Percentiles rank a stretch among this genome's conserved stretches.
Evolutionary conservation across 2,329 filamentous ascomycete species (phyloP).

Genomic region (Exserohilum turcica): DNA sequence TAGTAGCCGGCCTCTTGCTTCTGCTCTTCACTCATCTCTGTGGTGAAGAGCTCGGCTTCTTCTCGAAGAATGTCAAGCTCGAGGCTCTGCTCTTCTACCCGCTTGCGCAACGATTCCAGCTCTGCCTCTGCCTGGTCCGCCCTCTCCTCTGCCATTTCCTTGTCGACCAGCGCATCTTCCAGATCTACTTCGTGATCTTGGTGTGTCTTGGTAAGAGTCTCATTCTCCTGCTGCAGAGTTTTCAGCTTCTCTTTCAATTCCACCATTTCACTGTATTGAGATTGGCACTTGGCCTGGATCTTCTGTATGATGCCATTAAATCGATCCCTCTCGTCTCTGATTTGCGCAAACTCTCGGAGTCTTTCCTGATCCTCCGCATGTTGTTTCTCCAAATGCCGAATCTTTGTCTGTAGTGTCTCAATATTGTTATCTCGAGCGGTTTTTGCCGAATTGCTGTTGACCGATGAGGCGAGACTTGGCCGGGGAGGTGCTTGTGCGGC

Average conservation of each 20-base stretch:
- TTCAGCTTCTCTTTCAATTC: constrained; percentile 79
- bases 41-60: constrained; percentile 82
- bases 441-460: constrained; percentile 18
- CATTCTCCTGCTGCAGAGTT: constrained; percentile 72
- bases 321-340: constrained; percentile 76
- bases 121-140: constrained; percentile 82
- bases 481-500: constrained; percentile 14
- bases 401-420: constrained; percentile 86
- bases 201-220: constrained; percentile 72
- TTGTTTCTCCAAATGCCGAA: constrained; percentile 87
- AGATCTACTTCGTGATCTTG: constrained; percentile 83
- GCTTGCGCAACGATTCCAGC: constrained; percentile 74
- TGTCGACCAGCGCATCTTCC: constrained; percentile 86
- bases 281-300: constrained; percentile 84
- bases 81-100: constrained; percentile 81
- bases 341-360: constrained; percentile 75
- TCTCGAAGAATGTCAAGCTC: constrained; percentile 86
- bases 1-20: constrained; percentile 85
- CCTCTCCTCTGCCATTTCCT: constrained; percentile 95
- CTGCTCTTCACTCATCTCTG: constrained; percentile 88
- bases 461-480: constrained; percentile 24
- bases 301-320: constrained; percentile 88
- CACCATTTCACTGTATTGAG: constrained; percentile 77
- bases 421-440: constrained; percentile 51
- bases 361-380: constrained; percentile 82